Base-by-base conservation (phyloP, 306 rosid genomes). In the Cucumis melo region DNA sequence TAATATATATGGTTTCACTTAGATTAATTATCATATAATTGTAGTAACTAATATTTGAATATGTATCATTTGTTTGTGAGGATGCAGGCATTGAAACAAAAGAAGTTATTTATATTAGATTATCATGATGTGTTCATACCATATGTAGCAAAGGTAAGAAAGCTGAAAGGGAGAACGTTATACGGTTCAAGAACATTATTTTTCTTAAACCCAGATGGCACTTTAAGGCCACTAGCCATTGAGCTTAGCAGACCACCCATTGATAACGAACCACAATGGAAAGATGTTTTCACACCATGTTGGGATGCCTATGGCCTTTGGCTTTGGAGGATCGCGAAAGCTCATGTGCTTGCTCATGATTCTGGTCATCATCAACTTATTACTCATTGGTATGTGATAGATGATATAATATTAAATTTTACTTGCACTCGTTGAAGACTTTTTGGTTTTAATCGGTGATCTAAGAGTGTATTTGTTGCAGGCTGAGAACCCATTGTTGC, bases 221-320 rank as follows among this genome's bases (percentile, higher is more conserved):
- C 66, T 12, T 14, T 27, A 11, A 24, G 66, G 8, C 66, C 66
- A 6, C 3, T 60, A 5, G 66, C 66, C 11, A 60, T 60, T 24
- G 66, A 60, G 39, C 39, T 60, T 0, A 60, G 19, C 3, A 32
- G 66, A 2, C 67, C 67, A 61, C 67, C 67, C 20, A 61, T 61
- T 32, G 67, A 61, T 12, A n/a, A 2, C 10, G 14, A 61, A 13
- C n/a, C 38, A 27, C 67, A 24, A 12, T 61, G 67, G 67, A 61
- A 7, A 13, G 17, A 29, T 1, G 67, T 61, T 61, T 61, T 27
- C 17, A 34, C 41, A 61, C 67, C 67, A 3, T 27, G 67, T 16
- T 16, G 16, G 41, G 19, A 61, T 13, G 81, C 97, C 66, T 12
- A 34, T 60, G 19, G 29, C 7, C 66, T 60, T 0, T 61, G 67